These are phyloP conservation scores for Celoporthe dispersa DNA, from an alignment of 2,329 filamentous ascomycete species.

Conservation along the genomic window DNA sequence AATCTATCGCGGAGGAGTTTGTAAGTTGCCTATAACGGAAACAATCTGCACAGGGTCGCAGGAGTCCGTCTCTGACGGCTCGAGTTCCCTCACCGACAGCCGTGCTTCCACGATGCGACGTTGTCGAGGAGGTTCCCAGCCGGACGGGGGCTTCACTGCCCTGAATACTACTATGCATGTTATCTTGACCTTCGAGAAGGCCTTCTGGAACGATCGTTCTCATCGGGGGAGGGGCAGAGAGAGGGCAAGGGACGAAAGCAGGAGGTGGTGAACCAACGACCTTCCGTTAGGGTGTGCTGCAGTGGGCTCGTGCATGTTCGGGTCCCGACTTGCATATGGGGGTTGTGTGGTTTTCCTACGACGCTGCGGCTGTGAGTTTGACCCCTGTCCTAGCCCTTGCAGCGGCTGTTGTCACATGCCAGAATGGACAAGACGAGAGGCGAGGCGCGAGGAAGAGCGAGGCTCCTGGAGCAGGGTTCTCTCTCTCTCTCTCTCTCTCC, in stretches of 20 bases:
- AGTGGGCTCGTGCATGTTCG: conserved; percentile 7
- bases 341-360: not conserved
- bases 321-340: not conserved
- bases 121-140: not conserved
- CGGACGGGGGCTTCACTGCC: not conserved
- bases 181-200: not conserved
- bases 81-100: conserved; percentile 14
- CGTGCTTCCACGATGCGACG: not conserved
- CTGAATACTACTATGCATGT: not conserved
- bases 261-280: not conserved
- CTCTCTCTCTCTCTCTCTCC: too few species aligned
- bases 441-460: not conserved
- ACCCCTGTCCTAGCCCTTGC: not conserved
- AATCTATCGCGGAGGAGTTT: not conserved
- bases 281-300: not conserved
- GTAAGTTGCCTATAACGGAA: conserved; percentile 10
- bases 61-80: not conserved
- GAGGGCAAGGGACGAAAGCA: not conserved
- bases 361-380: not conserved
- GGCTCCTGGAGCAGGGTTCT: too few species aligned
- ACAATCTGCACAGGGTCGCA: not conserved
- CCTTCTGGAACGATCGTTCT: not conserved
- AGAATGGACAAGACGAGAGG: not conserved
- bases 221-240: too few species aligned
- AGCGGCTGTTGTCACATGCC: conserved; percentile 7